phyloP scores from a whole-genome alignment of 169 alveolate species.

The Cryptosporidium viatorum region DNA sequence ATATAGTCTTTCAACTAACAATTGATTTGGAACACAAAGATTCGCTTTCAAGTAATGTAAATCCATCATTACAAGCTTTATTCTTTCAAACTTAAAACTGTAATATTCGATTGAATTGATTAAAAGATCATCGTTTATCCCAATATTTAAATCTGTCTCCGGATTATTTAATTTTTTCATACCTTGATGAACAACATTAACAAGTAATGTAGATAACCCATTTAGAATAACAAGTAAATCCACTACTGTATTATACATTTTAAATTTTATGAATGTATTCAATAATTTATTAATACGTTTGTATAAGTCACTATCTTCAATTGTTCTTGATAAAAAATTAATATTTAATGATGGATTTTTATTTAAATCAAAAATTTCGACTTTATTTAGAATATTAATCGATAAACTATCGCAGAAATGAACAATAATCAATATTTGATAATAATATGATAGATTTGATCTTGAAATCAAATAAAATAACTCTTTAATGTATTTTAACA shows the following conservation, averaged over 20 bases:
- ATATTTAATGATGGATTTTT: background rate
- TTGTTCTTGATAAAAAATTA: background rate
- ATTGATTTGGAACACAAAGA: slow-evolving; percentile 15
- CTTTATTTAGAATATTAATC: background rate
- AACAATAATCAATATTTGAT: slow-evolving; percentile 12
- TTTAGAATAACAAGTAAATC: slow-evolving; percentile 15
- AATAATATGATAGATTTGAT: background rate
- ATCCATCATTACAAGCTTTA: background rate
- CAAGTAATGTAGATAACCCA: slow-evolving; percentile 12
- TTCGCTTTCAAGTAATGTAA: slow-evolving; percentile 14
- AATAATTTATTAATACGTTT: background rate
- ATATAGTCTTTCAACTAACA: slow-evolving; percentile 10
- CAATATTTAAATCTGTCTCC: background rate
- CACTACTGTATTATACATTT: background rate
- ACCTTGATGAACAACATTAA: slow-evolving; percentile 38
- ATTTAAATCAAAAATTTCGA: background rate
- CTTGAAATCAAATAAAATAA: slow-evolving; percentile 30
- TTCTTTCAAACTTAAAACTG: background rate
- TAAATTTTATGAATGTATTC: background rate
- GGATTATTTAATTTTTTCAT: background rate
- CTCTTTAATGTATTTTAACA: slow-evolving; percentile 1
- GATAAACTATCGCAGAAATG: slow-evolving; percentile 1
- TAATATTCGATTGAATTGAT: background rate
- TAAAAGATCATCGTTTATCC: background rate
- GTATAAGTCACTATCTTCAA: background rate